Evolutionary conservation across 805 yeast genomes (phyloP).

Genomic region (Sugiyamaella americana): DNA sequence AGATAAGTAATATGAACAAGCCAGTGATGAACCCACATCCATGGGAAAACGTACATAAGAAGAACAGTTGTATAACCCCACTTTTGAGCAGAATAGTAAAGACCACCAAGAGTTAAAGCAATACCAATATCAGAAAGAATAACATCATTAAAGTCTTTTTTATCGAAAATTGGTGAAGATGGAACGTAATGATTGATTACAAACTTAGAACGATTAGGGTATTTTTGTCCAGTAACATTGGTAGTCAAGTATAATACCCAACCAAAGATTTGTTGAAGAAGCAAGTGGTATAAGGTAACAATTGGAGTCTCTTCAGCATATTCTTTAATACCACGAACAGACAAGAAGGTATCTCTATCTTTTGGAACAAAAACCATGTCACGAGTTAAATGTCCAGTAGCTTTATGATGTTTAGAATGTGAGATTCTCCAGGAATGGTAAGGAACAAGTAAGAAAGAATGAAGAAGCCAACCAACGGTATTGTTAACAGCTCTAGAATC

Average conservation of each 20-base stretch:
- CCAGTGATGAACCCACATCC: slow-evolving; percentile 83
- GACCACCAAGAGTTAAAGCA: slow-evolving; percentile 42
- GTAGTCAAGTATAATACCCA: slow-evolving; percentile 61
- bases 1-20: slow-evolving; percentile 77
- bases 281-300: slow-evolving; percentile 47
- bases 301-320: slow-evolving; percentile 71
- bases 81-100: slow-evolving; percentile 54
- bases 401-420: slow-evolving; percentile 86
- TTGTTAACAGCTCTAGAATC: slow-evolving; percentile 70
- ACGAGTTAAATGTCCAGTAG: slow-evolving; percentile 74
- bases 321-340: slow-evolving; percentile 40
- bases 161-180: slow-evolving; percentile 64
- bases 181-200: slow-evolving; percentile 68
- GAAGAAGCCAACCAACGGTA: slow-evolving; percentile 76
- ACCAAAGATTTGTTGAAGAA: slow-evolving; percentile 71
- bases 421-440: slow-evolving; percentile 82
- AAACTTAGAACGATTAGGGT: slow-evolving; percentile 43
- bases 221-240: slow-evolving; percentile 73
- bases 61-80: slow-evolving; percentile 59
- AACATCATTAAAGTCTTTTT: slow-evolving; percentile 64
- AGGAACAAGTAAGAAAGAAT: slow-evolving; percentile 73
- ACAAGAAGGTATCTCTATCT: slow-evolving; percentile 51
- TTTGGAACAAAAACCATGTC: slow-evolving; percentile 84
- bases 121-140: slow-evolving; percentile 71
- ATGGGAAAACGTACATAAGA: slow-evolving; percentile 72